These are phyloP conservation scores for Exophiala calicioides DNA, from an alignment of 2,329 filamentous ascomycete species.

Conservation along the genomic window DNA sequence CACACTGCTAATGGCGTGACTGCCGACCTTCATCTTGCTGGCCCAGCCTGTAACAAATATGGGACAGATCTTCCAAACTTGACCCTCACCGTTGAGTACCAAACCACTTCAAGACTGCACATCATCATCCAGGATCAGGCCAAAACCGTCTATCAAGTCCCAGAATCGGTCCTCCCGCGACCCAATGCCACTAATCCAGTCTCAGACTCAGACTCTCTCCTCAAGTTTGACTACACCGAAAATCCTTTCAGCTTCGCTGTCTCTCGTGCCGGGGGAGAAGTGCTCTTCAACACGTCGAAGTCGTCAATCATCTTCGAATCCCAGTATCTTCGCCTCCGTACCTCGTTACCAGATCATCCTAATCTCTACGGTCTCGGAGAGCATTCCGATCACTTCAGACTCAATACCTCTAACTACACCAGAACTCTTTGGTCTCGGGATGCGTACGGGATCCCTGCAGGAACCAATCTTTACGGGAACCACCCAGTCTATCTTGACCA, in stretches of 20 bases:
- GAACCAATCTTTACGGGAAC: constrained; percentile 69
- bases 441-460: constrained; percentile 61
- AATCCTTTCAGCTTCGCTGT: constrained; percentile 70
- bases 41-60: constrained; percentile 62
- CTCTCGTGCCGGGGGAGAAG: constrained; percentile 36
- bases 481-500: constrained; percentile 80
- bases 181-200: constrained; percentile 50
- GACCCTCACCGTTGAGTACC: constrained; percentile 62
- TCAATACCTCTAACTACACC: constrained; percentile 69
- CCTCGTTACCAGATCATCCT: constrained; percentile 66
- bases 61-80: constrained; percentile 59
- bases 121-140: constrained; percentile 71
- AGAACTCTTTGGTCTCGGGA: constrained; percentile 72
- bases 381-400: constrained; percentile 68
- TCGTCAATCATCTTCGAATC: constrained; percentile 71
- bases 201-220: constrained; percentile 43
- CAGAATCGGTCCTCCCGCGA: constrained; percentile 66
- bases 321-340: constrained; percentile 74
- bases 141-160: constrained; percentile 73
- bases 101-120: constrained; percentile 68
- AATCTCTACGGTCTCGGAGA: constrained; percentile 79
- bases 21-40: constrained; percentile 70
- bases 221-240: constrained; percentile 53
- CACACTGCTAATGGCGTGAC: constrained; percentile 55
- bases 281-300: constrained; percentile 69